Evolutionary conservation across 331 rosid species (phyloP), one percentile per base, ranked within the genome.

Genomic region (Malus hybrid): DNA sequence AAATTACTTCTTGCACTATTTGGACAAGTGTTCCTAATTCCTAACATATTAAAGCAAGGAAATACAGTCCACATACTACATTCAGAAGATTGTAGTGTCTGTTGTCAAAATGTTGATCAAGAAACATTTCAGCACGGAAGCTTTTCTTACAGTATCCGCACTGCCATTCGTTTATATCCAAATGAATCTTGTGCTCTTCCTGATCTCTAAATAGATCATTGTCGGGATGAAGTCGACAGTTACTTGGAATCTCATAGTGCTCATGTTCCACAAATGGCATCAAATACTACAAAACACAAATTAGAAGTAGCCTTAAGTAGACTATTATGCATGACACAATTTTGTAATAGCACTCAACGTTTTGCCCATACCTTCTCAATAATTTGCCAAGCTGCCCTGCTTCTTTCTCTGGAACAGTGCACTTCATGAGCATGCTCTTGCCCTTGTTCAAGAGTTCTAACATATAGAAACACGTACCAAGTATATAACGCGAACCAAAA

Each of bases 111-210:
- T 95, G 99, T 90, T 82, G 93, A 83, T 95, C 99, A 34, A 95
- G 92, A 90, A 89, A 95, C 34, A 85, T 88, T 80, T 90, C 99
- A 52, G 87, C 97, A 28, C 87, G 96, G 78, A 95, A 95, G 86
- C 93, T 89, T 87, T 95, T 95, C 86, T 82, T 90, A 84, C 99
- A 95, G 88, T 87, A 95, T 80, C 97, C 97, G 75, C 99, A 95
- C 69, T 69, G 92, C 99, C 99, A 95, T 63, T 95, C 97, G 26
- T 85, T 70, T 78, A 76, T 79, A 80, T 95, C 97, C 46, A 89
- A 15, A 83, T 75, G 87, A 79, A 90, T 79, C 84, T 88, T 95
- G 86, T 95, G 90, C 86, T 85, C 89, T 82, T 95, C 99, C 86
- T 95, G 99, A 84, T 90, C 93, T 79, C 93, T 85, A 84, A 86